These are phyloP conservation scores for Aspergillus melleus DNA, from an alignment of 2,329 filamentous ascomycete species.

Conservation along the genomic window DNA sequence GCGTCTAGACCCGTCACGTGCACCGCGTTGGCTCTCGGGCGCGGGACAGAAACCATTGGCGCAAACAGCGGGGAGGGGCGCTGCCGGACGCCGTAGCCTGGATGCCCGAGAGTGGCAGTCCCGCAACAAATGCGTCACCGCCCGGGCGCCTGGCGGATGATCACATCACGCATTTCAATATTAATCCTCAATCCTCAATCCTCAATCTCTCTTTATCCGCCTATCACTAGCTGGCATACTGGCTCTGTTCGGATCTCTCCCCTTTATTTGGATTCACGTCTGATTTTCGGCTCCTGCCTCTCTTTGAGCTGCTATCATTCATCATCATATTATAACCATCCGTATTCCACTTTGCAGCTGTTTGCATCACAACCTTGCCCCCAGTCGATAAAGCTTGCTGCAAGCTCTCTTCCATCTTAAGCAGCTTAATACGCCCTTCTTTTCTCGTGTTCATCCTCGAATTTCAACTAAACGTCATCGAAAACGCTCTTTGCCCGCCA, in stretches of 20 bases:
- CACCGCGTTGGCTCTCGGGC: background rate
- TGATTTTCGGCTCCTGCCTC: background rate
- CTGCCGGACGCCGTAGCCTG: background rate
- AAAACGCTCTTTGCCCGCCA: conserved; percentile 34
- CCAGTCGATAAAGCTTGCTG: conserved; percentile 7
- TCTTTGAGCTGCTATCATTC: background rate
- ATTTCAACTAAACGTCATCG: background rate
- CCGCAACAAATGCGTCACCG: conserved; percentile 19
- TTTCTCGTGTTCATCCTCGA: background rate
- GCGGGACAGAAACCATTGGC: background rate
- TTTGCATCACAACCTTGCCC: conserved; percentile 26
- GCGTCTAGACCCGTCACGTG: background rate
- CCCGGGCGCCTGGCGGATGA: background rate
- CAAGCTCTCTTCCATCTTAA: background rate
- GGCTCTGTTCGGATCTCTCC: background rate
- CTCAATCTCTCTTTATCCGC: background rate
- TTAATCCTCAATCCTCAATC: background rate
- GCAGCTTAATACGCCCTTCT: background rate
- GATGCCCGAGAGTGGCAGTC: background rate
- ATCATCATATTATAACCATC: background rate
- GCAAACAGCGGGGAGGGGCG: background rate
- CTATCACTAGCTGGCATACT: background rate
- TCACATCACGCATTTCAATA: background rate
- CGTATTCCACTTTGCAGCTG: conserved; percentile 29
- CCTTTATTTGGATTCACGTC: background rate